Evolutionary conservation across 306 rosid species (phyloP).

Genomic region (Vicia faba): DNA sequence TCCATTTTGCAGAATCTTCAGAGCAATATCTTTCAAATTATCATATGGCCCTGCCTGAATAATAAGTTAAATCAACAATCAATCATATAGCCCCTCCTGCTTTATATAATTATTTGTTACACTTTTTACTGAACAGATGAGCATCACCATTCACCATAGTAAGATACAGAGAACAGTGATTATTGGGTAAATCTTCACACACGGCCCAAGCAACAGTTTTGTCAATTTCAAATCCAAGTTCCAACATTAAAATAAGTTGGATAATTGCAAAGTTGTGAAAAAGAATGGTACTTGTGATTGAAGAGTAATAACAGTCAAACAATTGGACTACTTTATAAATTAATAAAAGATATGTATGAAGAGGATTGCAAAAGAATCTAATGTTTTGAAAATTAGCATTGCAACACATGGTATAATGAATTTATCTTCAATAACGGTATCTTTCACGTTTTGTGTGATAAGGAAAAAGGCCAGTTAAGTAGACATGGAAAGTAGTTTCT

Average conservation of each 20-base stretch:
- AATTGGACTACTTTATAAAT: constrained; percentile 7
- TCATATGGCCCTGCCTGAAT: constrained; percentile 90
- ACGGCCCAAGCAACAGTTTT: constrained; percentile 16
- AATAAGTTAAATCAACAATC: constrained; percentile 29
- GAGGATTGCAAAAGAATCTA: constrained; percentile 10
- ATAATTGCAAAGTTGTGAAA: constrained; percentile 11
- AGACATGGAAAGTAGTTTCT: constrained; percentile 2
- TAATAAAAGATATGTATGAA: not conserved
- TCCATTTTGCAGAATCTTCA: constrained; percentile 80
- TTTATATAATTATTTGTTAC: constrained; percentile 11
- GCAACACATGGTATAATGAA: not conserved
- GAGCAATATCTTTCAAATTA: constrained; percentile 79
- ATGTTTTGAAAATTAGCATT: constrained; percentile 25
- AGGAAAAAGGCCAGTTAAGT: not conserved
- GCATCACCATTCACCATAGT: not conserved
- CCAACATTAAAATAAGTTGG: constrained; percentile 7
- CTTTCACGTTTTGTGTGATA: no score
- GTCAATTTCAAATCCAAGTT: constrained; percentile 19
- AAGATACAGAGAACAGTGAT: not conserved
- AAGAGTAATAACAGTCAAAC: constrained; percentile 20
- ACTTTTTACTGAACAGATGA: constrained; percentile 25
- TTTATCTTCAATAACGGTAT: not conserved
- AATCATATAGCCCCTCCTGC: not conserved
- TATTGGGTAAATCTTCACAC: constrained; percentile 20
- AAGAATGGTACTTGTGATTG: not conserved